Conservation (phyloP, 2,329 filamentous ascomycete species). For the Mollisiaceae sp. region DNA sequence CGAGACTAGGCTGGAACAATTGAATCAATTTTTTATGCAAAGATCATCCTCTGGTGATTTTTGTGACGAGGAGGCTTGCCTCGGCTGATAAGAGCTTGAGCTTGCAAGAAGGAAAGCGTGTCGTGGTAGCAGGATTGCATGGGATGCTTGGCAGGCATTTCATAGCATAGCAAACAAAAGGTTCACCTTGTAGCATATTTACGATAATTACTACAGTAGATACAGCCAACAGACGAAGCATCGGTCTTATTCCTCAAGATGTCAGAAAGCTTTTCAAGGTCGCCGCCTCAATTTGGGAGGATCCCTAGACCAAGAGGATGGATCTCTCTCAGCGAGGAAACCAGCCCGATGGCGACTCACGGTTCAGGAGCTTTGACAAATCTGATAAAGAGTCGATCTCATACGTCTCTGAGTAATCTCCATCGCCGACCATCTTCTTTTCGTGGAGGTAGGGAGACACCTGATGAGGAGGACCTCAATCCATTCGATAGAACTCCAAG, state of each 20-base stretch:
- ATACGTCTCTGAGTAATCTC: constrained; percentile 32
- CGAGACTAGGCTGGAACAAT: background rate
- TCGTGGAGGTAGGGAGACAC: constrained; percentile 28
- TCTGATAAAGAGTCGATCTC: constrained; percentile 41
- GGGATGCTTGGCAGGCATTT: background rate
- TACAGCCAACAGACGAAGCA: background rate
- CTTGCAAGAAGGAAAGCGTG: background rate
- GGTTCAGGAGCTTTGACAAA: constrained; percentile 38
- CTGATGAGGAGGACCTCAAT: constrained; percentile 36
- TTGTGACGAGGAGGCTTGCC: background rate
- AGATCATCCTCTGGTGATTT: background rate
- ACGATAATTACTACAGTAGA: background rate
- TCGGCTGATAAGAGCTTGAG: background rate
- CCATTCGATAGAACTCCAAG: constrained; percentile 21
- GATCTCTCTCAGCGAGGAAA: constrained; percentile 37
- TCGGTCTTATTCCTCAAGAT: constrained; percentile 9
- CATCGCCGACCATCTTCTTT: constrained; percentile 31
- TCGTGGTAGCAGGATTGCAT: background rate
- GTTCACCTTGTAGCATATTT: background rate
- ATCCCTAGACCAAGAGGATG: constrained; percentile 37
- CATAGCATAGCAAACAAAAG: background rate
- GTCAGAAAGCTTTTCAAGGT: constrained; percentile 21
- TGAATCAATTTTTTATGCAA: background rate
- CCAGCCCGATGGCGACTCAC: constrained; percentile 40
- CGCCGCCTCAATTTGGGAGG: constrained; percentile 33